Evolutionary conservation across 208 protist species (phyloP).

Genomic region (Leishmania mexicana): DNA sequence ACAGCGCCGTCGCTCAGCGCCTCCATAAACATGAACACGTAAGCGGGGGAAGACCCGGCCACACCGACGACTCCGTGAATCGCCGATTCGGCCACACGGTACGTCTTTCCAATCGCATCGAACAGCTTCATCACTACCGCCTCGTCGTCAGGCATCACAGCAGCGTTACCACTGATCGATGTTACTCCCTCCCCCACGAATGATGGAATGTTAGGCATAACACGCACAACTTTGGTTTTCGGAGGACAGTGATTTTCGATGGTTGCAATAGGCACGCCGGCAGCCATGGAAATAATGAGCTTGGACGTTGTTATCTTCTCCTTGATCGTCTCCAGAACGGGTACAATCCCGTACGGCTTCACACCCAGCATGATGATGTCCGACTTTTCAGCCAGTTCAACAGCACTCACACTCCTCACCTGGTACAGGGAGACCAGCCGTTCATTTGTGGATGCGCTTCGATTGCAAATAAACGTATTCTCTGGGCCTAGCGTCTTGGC

Average conservation of each 20-base stretch:
- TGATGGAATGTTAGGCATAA: slow-evolving; percentile 96
- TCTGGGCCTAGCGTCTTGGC: slow-evolving; percentile 34
- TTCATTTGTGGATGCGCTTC: slow-evolving; percentile 42
- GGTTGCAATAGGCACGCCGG: slow-evolving; percentile 79
- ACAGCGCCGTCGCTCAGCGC: slow-evolving; percentile 97
- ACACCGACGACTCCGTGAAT: slow-evolving; percentile 96
- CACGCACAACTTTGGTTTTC: slow-evolving; percentile 80
- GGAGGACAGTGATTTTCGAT: slow-evolving; percentile 67
- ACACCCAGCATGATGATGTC: slow-evolving; percentile 93
- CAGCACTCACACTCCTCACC: slow-evolving; percentile 43
- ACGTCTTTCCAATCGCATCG: slow-evolving; percentile 65
- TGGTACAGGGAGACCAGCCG: slow-evolving; percentile 53
- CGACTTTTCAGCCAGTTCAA: slow-evolving; percentile 53
- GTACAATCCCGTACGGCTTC: slow-evolving; percentile 89
- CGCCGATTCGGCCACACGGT: slow-evolving; percentile 66
- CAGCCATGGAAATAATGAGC: slow-evolving; percentile 94
- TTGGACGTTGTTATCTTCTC: slow-evolving; percentile 35
- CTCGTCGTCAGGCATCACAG: slow-evolving; percentile 49
- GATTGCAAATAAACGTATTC: slow-evolving; percentile 77
- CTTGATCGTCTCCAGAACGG: slow-evolving; percentile 64
- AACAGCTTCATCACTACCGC: slow-evolving; percentile 61
- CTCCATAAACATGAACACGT: slow-evolving; percentile 96
- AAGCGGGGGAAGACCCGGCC: slow-evolving; percentile 94
- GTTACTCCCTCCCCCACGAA: slow-evolving; percentile 82
- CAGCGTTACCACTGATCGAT: slow-evolving; percentile 54